Base-by-base conservation (phyloP, 805 yeast species). In the Candida nitratophila region DNA sequence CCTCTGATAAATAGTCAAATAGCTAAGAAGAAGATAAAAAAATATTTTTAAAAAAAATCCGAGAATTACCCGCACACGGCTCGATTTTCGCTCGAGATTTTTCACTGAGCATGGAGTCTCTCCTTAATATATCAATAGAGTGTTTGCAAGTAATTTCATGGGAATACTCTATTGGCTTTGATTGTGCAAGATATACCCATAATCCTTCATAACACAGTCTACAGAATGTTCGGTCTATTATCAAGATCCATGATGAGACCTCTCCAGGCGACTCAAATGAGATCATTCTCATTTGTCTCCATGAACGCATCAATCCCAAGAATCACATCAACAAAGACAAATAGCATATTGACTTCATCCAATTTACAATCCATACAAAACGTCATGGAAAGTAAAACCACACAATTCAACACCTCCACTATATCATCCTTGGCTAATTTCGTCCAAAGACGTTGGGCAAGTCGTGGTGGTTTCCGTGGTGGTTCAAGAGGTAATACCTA, bases 401-500 rank as follows among this genome's bases (percentile, higher is more conserved):
- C 32, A 5, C 29, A 47, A 5, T 47, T 24, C 10, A 24, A 24
- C 27, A 10, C 27, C 6, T 24, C 27, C 10, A 24, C 27, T 10
- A 24, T 24, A 10, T 24, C 27, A 24, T 24, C 27, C 4, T 33
- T 52, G 7, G 16, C 48, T 21, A 45, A 41, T 24, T 54, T 55
- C 22, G 12, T 54, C 19, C 62, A 57, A 42, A 47, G 42, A 43
- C 60, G 68, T 53, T 62, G 66, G 59, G 60, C 63, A 27, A 48
- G 59, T 34, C 59, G 63, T 66, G 97, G 72, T 83, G 60, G 63
- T 33, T 47, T 58, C 36, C 59, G 63, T 66, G 96, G 72, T 83
- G 90, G 84, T 82, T 87, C 61, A 33, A 80, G 96, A 68, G 98
- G 99, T 65, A 85, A 87, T 68, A 87, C 96, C 17, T 91, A 84